Evolutionary conservation across 2,329 filamentous ascomycete genomes (phyloP), one percentile per base, ranked within the genome.

Genomic region (Periconia sp.): DNA sequence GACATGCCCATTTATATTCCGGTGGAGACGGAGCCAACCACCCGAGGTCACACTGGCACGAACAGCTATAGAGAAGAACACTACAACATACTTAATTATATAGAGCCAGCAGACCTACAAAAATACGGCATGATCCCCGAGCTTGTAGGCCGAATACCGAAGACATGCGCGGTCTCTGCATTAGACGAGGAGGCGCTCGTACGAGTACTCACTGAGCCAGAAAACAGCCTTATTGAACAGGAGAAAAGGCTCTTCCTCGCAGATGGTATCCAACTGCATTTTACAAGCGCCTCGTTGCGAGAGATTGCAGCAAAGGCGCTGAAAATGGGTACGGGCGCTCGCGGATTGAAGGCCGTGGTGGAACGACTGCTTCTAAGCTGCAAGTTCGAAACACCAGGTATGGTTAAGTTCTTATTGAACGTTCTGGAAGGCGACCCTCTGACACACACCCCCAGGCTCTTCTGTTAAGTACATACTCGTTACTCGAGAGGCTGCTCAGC

Each of bases 81-180:
- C 59, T 81, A 81, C 66, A 84, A 84, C 58, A 76, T 81, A 13
- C 79, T 94, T 1, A 89, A 93, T 60, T 82, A 94, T 19, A 83
- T 89, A 23, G 89, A 85, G 3, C 89, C 91, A 1, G 79, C 84
- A 11, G 89, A 96, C 64, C 78, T 96, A 1, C 91, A 95, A 73
- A 84, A 82, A 42, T 97, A 92, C 66, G 93, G 92, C 14, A 91
- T 97, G 69, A 97, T 97, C 50, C 92, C 92, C 0, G 92, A 97
- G 75, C 81, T 97, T n/a, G 89, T 97, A 49, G 94, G 94, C n/a
- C 89, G 94, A 17, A 86, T 99, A 45, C 93, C 96, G 49, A 91
- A 96, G 54, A 89, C 92, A 46, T 92, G 91, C 56, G 90, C 94
- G 0, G 83, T 99, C 0, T 88, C 90, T 14, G 87, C 91, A 0